phyloP scores from a whole-genome alignment of 2,329 filamentous ascomycete species.

The Sclerotinia sclerotiorum region DNA sequence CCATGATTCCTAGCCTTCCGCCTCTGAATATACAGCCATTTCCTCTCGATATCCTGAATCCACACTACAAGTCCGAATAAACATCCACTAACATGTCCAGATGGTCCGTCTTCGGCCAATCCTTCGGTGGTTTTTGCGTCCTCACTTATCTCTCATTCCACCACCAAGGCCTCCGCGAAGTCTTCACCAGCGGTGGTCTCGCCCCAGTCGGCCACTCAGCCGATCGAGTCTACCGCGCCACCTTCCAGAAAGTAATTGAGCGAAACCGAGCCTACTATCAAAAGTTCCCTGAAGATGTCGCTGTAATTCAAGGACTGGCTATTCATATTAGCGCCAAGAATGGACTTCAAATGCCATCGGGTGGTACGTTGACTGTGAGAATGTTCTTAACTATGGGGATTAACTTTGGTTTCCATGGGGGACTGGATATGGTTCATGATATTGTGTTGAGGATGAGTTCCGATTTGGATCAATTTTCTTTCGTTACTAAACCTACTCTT shows the following conservation, averaged over 20 bases:
- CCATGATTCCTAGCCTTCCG: no score
- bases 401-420: constrained; percentile 75
- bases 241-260: constrained; percentile 67
- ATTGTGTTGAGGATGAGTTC: constrained; percentile 67
- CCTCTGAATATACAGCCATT: not conserved
- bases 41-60: no score
- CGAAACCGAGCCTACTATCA: constrained; percentile 74
- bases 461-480: constrained; percentile 75
- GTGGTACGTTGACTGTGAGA: constrained; percentile 69
- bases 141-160: constrained; percentile 81
- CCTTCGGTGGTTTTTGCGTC: constrained; percentile 85
- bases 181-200: constrained; percentile 81
- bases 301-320: constrained; percentile 53
- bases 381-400: constrained; percentile 78
- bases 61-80: not conserved
- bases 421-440: constrained; percentile 72
- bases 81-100: constrained; percentile 41
- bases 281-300: constrained; percentile 81
- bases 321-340: constrained; percentile 54
- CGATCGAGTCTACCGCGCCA: constrained; percentile 72
- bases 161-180: constrained; percentile 75
- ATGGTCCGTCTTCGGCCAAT: constrained; percentile 88
- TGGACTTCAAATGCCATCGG: constrained; percentile 66
- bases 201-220: constrained; percentile 71
- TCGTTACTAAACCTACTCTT: constrained; percentile 71